Base-by-base conservation (phyloP, 202 grass and related monocot species). In the Schoenoplectus triqueter region DNA sequence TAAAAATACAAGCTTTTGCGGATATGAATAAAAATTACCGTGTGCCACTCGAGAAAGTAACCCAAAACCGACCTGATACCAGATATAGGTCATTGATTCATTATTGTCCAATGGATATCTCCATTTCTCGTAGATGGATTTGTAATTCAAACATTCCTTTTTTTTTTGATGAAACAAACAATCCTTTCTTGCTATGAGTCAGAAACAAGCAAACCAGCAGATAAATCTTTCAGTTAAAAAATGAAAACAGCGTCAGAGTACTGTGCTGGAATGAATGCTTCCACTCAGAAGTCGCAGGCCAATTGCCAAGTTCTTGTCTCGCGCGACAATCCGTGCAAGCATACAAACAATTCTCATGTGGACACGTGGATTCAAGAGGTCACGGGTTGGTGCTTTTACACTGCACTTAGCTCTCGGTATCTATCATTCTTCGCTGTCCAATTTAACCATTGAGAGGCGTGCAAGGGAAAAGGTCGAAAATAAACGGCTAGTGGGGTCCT, bases 401-500 rank as follows among this genome's bases (percentile, higher is more conserved):
- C 31, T 31, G 31, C 31, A 31, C 31, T 31, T 1, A 66, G 5
- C 64, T 41, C 64, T n/a, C 31, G 31, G 10, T 62, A n/a, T 18
- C 17, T 15, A 15, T 68, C 41, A 52, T 66, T 50, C 63, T 49
- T 52, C 59, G 19, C 10, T 66, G n/a, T 66, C 68, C 80, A 51
- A 64, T 15, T 5, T 39, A 11, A 50, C 62, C 42, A 31, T 18
- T 47, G 13, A 55, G 19, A 76, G 39, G 44, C 51, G 22, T 65
- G 57, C 57, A 82, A 52, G 63, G 45, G 3, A 31, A 49, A 22
- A 10, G 39, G 9, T 62, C 17, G 6, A 67, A 56, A 69, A 44
- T 82, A 9, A 82, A 83, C 80, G 80, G 80, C 20, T 83, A 83
- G 31, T 31, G 31, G 20, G 64, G 31, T 15, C 31, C 31, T 31